phyloP scores from a whole-genome alignment of 805 yeast species.

The Kuraishia floccosa region DNA sequence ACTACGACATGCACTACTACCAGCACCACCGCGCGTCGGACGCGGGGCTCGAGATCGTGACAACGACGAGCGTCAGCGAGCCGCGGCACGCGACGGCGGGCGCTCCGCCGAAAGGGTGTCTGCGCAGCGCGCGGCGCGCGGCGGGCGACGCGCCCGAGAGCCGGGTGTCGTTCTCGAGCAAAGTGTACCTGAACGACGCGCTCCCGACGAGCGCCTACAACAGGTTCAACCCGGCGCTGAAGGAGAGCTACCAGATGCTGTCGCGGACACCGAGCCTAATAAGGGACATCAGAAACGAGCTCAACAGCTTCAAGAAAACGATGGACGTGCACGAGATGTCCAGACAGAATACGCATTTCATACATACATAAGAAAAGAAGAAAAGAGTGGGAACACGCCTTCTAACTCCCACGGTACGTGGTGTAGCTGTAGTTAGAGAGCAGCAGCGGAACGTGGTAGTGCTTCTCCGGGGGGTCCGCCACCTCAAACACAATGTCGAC shows the following conservation, averaged over 20 bases:
- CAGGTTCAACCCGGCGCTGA: constrained; percentile 39
- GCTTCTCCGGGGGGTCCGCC: constrained; percentile 56
- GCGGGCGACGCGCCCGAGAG: neutral
- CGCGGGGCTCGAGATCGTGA: constrained; percentile 7
- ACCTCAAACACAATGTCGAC: constrained; percentile 73
- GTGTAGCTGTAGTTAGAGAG: constrained; percentile 81
- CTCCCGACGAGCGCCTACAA: constrained; percentile 39
- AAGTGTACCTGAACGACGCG: constrained; percentile 22
- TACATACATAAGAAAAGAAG: constrained; percentile 21
- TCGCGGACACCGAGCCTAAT: constrained; percentile 37
- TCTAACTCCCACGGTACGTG: constrained; percentile 76
- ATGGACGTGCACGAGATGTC: constrained; percentile 63
- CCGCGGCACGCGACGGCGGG: constrained; percentile 2
- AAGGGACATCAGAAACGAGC: constrained; percentile 47
- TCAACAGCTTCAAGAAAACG: constrained; percentile 54
- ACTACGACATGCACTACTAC: constrained; percentile 8
- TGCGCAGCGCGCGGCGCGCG: neutral
- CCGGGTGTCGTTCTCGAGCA: constrained; percentile 3
- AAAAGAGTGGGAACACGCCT: neutral
- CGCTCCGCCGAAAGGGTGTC: neutral
- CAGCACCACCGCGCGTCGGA: neutral
- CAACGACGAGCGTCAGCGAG: constrained; percentile 4
- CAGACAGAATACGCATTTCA: constrained; percentile 53
- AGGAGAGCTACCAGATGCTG: constrained; percentile 30
- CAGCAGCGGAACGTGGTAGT: constrained; percentile 83